Evolutionary conservation across 2,329 filamentous ascomycete genomes (phyloP), one percentile per base, ranked within the genome.

Genomic region (Penicillium hordei): DNA sequence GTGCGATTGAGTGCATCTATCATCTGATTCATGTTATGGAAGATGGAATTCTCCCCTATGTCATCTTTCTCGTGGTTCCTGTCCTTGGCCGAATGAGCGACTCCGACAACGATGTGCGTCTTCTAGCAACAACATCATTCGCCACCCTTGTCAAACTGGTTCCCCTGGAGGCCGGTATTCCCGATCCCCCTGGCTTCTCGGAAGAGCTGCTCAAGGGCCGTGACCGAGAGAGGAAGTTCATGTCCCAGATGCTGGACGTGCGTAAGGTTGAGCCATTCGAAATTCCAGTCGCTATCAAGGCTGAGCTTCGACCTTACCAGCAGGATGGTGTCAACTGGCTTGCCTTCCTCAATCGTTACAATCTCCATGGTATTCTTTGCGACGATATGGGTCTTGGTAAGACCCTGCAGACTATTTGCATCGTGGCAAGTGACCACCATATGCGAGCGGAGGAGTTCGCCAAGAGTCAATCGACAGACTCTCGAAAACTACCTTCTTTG

Each of bases 311-410:
- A 62, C 96, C 93, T 0, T 99, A 99, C 72, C 95, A 99, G 74
- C 94, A 99, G 75, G 94, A 99, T 53, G 94, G 94, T 72, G 93
- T 99, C 71, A 99, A 99, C 72, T 99, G 94, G 94, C 85, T 99
- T 51, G 88, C 95, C 56, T 99, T 99, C 78, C 87, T 99, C 65
- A 99, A 99, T 74, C 93, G 93, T 57, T 99, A 97, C 72, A 93
- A 99, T 69, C 85, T 99, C 1, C 95, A 99, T 68, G 94, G 94
- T 48, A 97, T 99, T 75, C 90, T 99, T 59, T 99, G 94, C 72
- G 94, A 99, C 70, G 94, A 99, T 74, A 99, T 99, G 94, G 94
- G 94, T 70, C 89, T 99, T 29, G 94, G 94, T 49, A 99, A 99
- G 79, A 99, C 94, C 1, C 79, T 99, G 12, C 94, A 99, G 74